Evolutionary conservation across 306 rosid species (phyloP).

Genomic region (Rubus parviflorus): DNA sequence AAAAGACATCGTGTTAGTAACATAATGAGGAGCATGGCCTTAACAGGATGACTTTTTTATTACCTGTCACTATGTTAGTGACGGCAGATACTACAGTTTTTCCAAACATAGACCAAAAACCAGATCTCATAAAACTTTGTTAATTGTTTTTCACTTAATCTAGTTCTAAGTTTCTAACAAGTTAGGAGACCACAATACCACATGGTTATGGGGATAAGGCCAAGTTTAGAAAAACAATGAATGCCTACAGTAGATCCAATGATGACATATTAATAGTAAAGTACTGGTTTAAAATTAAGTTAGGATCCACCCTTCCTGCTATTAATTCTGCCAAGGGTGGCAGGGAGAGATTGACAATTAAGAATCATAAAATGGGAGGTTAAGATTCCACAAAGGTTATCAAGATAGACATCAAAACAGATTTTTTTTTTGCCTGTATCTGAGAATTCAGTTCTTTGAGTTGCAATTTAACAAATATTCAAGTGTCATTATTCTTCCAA

Average conservation of each 20-base stretch:
- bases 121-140: neutral
- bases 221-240: neutral
- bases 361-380: neutral
- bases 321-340: neutral
- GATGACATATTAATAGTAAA: neutral
- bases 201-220: neutral
- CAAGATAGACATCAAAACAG: too few species aligned
- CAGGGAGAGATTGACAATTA: neutral
- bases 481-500: neutral
- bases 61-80: neutral
- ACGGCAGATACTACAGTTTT: neutral
- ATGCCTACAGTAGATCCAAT: neutral
- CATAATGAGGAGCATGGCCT: neutral
- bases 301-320: neutral
- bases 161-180: neutral
- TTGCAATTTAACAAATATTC: neutral
- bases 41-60: too few species aligned
- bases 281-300: neutral
- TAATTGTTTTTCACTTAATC: neutral
- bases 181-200: neutral
- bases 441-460: neutral
- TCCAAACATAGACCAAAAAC: neutral
- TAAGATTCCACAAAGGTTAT: too few species aligned
- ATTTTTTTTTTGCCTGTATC: too few species aligned
- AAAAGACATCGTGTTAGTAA: neutral